Evolutionary conservation across 768 basidiomycete genomes (phyloP).

Genomic region (Boletellus ananiceps): DNA sequence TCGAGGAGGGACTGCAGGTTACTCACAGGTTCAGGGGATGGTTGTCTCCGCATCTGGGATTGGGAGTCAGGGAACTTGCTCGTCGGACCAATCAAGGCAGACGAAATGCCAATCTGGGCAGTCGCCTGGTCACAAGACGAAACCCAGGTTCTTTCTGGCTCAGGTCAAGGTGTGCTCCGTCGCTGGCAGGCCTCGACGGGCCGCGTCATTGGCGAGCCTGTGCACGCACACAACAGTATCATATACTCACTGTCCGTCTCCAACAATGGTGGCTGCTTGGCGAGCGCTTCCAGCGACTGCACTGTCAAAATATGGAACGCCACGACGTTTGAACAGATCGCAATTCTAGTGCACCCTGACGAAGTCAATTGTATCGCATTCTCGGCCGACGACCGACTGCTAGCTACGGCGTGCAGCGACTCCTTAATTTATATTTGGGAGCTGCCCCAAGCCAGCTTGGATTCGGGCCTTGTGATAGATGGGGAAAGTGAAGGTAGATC

Average conservation of each 20-base stretch:
- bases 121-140: constrained; percentile 30
- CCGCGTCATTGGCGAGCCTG: constrained; percentile 18
- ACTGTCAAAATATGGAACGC: constrained; percentile 30
- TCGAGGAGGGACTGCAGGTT: constrained; percentile 21
- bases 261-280: constrained; percentile 24
- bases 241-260: constrained; percentile 27
- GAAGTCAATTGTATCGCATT: constrained; percentile 30
- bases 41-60: constrained; percentile 28
- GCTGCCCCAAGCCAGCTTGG: constrained; percentile 24
- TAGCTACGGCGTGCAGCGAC: constrained; percentile 32
- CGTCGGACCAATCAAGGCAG: constrained; percentile 22
- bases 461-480: constrained; percentile 28
- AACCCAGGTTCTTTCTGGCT: constrained; percentile 24
- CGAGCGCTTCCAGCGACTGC: constrained; percentile 27
- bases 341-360: constrained; percentile 18
- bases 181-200: constrained; percentile 24
- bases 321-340: constrained; percentile 23
- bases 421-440: constrained; percentile 30
- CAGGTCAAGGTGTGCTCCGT: constrained; percentile 21
- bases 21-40: constrained; percentile 29
- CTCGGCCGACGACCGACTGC: constrained; percentile 26
- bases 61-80: constrained; percentile 24
- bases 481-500: constrained; percentile 19
- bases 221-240: constrained; percentile 21
- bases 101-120: constrained; percentile 25